Evolutionary conservation across 2,329 filamentous ascomycete genomes (phyloP).

Genomic region (Aspergillus tubingensis): DNA sequence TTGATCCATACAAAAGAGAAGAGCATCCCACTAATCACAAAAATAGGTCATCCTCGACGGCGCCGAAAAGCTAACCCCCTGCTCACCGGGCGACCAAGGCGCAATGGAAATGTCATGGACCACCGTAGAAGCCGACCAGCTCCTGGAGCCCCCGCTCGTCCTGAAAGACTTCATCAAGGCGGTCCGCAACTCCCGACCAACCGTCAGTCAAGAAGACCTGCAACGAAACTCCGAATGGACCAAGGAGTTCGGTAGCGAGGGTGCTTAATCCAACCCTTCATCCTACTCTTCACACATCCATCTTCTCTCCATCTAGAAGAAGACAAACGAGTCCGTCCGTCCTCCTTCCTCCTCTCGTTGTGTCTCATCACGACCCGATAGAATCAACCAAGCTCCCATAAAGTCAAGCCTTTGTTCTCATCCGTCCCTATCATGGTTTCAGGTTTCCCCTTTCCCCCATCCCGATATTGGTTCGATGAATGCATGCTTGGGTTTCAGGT

Average conservation of each 20-base stretch:
- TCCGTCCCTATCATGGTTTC: neutral
- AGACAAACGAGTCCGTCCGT: too few species aligned
- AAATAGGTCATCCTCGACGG: slow-evolving; percentile 69
- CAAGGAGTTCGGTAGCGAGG: slow-evolving; percentile 91
- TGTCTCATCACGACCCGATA: neutral
- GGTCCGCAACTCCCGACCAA: slow-evolving; percentile 83
- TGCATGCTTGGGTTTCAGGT: too few species aligned
- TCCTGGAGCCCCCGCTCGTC: slow-evolving; percentile 82
- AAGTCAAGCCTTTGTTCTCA: neutral
- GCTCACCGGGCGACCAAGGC: slow-evolving; percentile 84
- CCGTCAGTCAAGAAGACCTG: slow-evolving; percentile 85
- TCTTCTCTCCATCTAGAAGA: too few species aligned
- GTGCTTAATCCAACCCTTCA: slow-evolving; percentile 50
- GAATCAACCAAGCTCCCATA: slow-evolving; percentile 1
- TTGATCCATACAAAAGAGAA: neutral
- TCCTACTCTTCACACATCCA: neutral
- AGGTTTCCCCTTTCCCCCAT: too few species aligned
- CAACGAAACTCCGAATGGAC: slow-evolving; percentile 89
- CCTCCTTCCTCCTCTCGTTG: too few species aligned
- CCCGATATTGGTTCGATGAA: too few species aligned
- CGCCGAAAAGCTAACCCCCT: slow-evolving; percentile 68
- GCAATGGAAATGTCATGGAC: slow-evolving; percentile 95
- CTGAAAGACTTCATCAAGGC: slow-evolving; percentile 94
- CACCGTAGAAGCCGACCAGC: slow-evolving; percentile 76
- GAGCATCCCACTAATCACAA: slow-evolving; percentile 10